Conservation (phyloP, 2,329 filamentous ascomycete genomes). For the Phoma sp. region DNA sequence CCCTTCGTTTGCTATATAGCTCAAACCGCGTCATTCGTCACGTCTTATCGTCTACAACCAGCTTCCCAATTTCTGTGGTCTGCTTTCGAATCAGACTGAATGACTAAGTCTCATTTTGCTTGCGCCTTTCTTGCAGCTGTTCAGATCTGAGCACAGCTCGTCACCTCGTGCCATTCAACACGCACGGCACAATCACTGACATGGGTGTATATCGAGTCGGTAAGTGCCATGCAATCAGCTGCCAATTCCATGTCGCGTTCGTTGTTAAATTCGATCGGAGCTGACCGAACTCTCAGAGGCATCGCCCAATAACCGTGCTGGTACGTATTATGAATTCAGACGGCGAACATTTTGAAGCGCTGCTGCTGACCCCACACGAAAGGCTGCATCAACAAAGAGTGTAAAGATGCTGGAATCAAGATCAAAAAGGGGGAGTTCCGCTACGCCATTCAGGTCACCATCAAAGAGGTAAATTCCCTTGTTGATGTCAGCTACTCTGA, state of each 20-base stretch:
- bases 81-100: neutral
- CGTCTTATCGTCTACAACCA: neutral
- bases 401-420: conserved; percentile 73
- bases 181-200: conserved; percentile 2
- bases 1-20: conserved; percentile 2
- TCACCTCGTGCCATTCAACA: neutral
- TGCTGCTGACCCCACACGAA: neutral
- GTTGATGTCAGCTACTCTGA: neutral
- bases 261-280: neutral
- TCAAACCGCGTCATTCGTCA: neutral
- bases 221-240: conserved; percentile 14
- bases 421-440: conserved; percentile 75
- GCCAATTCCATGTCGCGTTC: neutral
- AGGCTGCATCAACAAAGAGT: conserved; percentile 72
- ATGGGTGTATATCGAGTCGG: conserved; percentile 41
- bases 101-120: neutral
- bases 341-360: neutral
- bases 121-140: neutral
- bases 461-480: conserved; percentile 46
- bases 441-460: conserved; percentile 74
- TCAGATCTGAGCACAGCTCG: neutral
- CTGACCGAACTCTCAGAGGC: conserved; percentile 21
- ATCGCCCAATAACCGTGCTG: conserved; percentile 66
- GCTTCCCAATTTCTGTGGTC: neutral
- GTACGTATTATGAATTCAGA: neutral